Conservation (phyloP, 2,329 filamentous ascomycete species). For the Colletotrichum phormii region DNA sequence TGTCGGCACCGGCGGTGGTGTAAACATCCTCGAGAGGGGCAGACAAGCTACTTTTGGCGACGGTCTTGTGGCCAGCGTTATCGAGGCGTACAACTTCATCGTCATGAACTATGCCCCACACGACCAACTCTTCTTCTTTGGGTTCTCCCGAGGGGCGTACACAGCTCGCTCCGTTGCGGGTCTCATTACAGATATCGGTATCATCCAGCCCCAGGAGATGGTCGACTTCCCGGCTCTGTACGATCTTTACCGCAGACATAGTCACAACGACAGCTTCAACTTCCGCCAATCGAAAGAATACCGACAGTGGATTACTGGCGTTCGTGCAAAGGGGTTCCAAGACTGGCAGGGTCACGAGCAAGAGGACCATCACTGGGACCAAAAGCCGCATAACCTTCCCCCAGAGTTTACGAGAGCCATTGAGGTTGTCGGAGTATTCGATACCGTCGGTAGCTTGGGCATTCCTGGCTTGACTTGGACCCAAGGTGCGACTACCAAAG, state of each 20-base stretch:
- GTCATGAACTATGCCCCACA: constrained; percentile 51
- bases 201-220: constrained; percentile 30
- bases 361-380: neutral
- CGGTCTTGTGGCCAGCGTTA: constrained; percentile 30
- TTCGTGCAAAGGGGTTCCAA: neutral
- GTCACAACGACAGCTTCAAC: neutral
- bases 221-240: constrained; percentile 9
- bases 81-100: constrained; percentile 52
- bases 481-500: neutral
- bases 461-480: neutral
- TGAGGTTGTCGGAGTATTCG: constrained; percentile 29
- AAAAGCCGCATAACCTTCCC: neutral
- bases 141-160: constrained; percentile 54
- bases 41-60: neutral
- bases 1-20: neutral
- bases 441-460: constrained; percentile 31
- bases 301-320: constrained; percentile 11
- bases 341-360: neutral
- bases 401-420: constrained; percentile 11
- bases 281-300: constrained; percentile 7
- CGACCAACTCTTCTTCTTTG: constrained; percentile 50
- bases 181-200: constrained; percentile 44
- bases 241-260: neutral
- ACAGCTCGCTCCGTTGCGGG: constrained; percentile 53
- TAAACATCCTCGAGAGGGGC: neutral